These are phyloP conservation scores for Colletotrichum sp. DNA, from an alignment of 2,329 filamentous ascomycete species.

Conservation along the genomic window DNA sequence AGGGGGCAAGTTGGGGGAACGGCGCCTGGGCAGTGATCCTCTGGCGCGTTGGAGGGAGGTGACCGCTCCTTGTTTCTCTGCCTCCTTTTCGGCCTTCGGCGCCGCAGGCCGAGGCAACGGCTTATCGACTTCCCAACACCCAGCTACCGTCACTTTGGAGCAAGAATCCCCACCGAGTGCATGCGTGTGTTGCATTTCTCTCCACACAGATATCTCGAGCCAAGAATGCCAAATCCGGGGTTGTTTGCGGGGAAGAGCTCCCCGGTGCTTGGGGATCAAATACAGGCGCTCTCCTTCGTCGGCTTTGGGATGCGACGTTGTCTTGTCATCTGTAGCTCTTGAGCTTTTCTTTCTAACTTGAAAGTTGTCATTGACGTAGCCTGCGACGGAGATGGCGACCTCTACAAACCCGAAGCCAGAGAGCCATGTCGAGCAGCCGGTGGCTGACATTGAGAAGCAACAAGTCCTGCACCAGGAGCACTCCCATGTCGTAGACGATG, in stretches of 20 bases:
- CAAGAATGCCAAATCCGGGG: constrained; percentile 15
- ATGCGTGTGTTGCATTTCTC: background rate
- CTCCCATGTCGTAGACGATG: constrained; percentile 7
- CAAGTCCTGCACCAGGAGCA: constrained; percentile 7
- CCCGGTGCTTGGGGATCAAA: background rate
- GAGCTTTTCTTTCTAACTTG: background rate
- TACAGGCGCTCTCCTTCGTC: background rate
- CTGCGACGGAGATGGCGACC: background rate
- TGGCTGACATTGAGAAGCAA: constrained; percentile 12
- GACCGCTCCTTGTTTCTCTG: background rate
- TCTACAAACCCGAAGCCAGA: background rate
- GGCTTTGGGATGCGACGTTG: background rate
- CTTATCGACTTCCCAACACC: background rate
- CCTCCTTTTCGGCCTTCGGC: background rate
- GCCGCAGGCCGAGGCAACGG: background rate
- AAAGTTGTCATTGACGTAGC: background rate
- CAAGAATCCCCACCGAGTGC: background rate
- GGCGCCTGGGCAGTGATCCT: background rate
- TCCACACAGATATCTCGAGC: constrained; percentile 4
- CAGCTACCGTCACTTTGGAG: background rate
- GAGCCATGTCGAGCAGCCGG: background rate
- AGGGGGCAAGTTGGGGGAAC: background rate
- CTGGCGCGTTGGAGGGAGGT: background rate
- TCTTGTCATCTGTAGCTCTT: background rate
- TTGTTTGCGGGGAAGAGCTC: constrained; percentile 3